Evolutionary conservation across 768 basidiomycete genomes (phyloP), one percentile per base, ranked within the genome.

Genomic region (Kockovaella imperatae): DNA sequence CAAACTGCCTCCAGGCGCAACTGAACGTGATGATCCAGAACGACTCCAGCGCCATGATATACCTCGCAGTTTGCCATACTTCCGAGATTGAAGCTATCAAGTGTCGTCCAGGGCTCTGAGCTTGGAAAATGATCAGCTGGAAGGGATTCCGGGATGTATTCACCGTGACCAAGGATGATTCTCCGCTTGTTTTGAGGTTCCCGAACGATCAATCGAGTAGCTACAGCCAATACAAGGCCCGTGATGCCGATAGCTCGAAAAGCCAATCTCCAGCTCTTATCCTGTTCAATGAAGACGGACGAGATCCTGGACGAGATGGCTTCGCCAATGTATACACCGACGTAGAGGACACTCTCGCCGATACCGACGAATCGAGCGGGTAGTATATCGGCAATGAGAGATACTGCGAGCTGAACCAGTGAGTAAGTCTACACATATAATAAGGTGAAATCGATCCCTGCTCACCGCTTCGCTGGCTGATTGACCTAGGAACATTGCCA

Each of bases 401-500:
- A 47, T n/a, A 47, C 35, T 8, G 45, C 45, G 45, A 47, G 36
- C 45, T 47, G 24, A 31, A n/a, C 18, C 18, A 8, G 29, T n/a
- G n/a, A n/a, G n/a, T n/a, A n/a, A n/a, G n/a, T n/a, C n/a, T n/a
- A n/a, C n/a, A n/a, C n/a, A n/a, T n/a, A n/a, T n/a, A n/a, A n/a
- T n/a, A n/a, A n/a, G 32, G 11, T 3, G 17, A 8, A 23, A 8
- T n/a, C n/a, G 4, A 10, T 5, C 6, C 13, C 30, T 14, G 29
- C 44, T 32, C 18, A 45, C 44, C 23, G 44, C 44, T 35, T 45
- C 44, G 18, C 44, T 45, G 24, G 44, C 44, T 24, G 44, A 29
- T 35, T 45, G 44, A 45, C 44, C 44, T 18, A 45, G 20, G n/a
- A 45, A 45, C 44, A 45, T 45, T 10, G 30, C 44, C 23, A 45